Evolutionary conservation across 805 yeast genomes (phyloP), one percentile per base, ranked within the genome.

Genomic region (Candida boidinii): DNA sequence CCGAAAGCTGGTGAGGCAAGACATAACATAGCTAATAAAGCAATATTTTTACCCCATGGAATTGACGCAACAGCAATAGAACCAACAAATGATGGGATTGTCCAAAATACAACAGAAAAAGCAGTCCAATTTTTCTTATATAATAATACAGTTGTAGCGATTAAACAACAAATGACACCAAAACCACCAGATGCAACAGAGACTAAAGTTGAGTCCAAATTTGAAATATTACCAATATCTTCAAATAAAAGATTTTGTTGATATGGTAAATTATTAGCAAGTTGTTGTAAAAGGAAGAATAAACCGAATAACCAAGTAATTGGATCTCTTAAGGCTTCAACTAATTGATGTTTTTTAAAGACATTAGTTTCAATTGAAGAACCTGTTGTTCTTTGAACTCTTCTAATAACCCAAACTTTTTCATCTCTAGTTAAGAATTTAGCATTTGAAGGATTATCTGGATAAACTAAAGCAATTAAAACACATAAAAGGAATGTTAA

Each of bases 381-480:
- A 33, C 45, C 57, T 7, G 58, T 66, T 17, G 54, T 53, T 23
- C 40, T 44, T 39, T 60, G 66, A 35, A 55, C 60, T 47, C 63
- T 50, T 52, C 68, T 49, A 39, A 70, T 69, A 36, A 67, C 53
- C 66, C 69, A 64, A 10, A 72, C 64, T 43, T 64, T 72, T 48
- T 76, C 82, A 28, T 69, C 61, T 2, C 45, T 48, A 4, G 65
- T 39, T 30, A 76, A 56, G 41, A 70, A 70, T 36, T 51, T 58
- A 5, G 75, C 74, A 38, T 57, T 62, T 0, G 76, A 49, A 12
- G 82, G 82, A 46, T 74, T 71, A 37, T 67, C 62, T 26, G 83
- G 84, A 43, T 72, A 76, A 15, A 61, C 31, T 37, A 61, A 59
- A 32, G 51, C 46, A 4, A 65, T 48, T 4, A 57, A 29, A 2